phyloP scores from a whole-genome alignment of 2,329 filamentous ascomycete species.

The Phyllosticta ampelicida region DNA sequence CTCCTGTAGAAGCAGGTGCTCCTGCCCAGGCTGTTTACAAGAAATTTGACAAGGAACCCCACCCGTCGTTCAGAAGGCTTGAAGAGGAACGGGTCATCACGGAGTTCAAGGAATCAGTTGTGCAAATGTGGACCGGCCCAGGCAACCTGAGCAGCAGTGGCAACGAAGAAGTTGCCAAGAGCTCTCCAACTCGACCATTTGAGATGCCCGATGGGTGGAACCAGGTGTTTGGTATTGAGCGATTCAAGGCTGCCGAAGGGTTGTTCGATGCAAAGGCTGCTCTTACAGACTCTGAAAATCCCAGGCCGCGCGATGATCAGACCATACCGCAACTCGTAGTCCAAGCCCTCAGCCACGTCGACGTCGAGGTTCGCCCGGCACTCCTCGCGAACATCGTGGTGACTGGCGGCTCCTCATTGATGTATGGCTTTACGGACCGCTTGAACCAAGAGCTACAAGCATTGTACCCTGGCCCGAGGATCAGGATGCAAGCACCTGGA shows the following conservation, averaged over 20 bases:
- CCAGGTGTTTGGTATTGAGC: slow-evolving; percentile 82
- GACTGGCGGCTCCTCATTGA: slow-evolving; percentile 74
- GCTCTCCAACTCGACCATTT: slow-evolving; percentile 72
- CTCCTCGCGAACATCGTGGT: slow-evolving; percentile 86
- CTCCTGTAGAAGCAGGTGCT: slow-evolving; percentile 73
- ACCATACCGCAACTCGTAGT: slow-evolving; percentile 78
- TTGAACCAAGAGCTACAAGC: slow-evolving; percentile 72
- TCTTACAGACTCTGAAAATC: slow-evolving; percentile 41
- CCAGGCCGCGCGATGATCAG: slow-evolving; percentile 55
- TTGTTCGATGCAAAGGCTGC: slow-evolving; percentile 82
- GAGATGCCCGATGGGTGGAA: slow-evolving; percentile 97
- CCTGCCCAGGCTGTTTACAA: slow-evolving; percentile 67
- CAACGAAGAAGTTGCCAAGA: slow-evolving; percentile 59
- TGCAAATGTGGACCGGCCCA: slow-evolving; percentile 83
- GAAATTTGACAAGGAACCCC: slow-evolving; percentile 51
- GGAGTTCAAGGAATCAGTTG: slow-evolving; percentile 96
- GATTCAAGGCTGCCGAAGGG: slow-evolving; percentile 76
- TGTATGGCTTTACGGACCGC: slow-evolving; percentile 87
- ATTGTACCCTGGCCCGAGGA: slow-evolving; percentile 74
- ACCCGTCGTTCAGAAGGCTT: slow-evolving; percentile 64
- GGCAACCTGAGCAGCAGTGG: slow-evolving; percentile 45
- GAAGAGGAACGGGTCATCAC: slow-evolving; percentile 89
- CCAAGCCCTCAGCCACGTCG: slow-evolving; percentile 64
- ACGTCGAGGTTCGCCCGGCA: slow-evolving; percentile 77
- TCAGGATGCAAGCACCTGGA: slow-evolving; percentile 80